phyloP scores from a whole-genome alignment of 441 rosid genomes.

The Erodium trifolium region DNA sequence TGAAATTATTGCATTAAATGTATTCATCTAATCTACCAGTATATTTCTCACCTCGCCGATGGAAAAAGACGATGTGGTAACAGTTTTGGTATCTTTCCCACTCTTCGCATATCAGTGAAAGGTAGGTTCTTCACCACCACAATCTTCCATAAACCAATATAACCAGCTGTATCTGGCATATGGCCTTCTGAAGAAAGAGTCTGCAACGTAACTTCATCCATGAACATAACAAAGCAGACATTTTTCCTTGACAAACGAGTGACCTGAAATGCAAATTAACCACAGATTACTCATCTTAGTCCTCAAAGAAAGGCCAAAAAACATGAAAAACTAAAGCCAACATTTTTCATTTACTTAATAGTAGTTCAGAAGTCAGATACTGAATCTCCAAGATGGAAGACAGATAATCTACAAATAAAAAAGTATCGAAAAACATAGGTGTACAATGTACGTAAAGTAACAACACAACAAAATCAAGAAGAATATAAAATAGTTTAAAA shows the following conservation, averaged over 20 bases:
- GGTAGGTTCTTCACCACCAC: slow-evolving; percentile 90
- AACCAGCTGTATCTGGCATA: slow-evolving; percentile 66
- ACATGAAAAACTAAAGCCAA: neutral
- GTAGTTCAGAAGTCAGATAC: neutral
- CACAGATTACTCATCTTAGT: neutral
- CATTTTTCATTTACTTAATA: neutral
- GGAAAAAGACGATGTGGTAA: slow-evolving; percentile 89
- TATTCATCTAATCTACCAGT: neutral
- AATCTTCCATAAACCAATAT: slow-evolving; percentile 89
- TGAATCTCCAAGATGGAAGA: neutral
- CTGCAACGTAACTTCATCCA: slow-evolving; percentile 71
- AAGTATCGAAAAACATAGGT: neutral
- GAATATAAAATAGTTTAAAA: neutral
- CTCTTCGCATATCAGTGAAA: slow-evolving; percentile 82
- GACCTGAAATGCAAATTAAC: slow-evolving; percentile 44
- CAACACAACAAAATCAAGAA: neutral
- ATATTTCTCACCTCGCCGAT: slow-evolving; percentile 71
- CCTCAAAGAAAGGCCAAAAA: neutral
- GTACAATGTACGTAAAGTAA: neutral
- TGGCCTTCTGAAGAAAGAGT: slow-evolving; percentile 76
- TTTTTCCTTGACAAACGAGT: slow-evolving; percentile 82
- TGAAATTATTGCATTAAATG: neutral
- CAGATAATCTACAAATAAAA: neutral
- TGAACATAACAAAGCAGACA: slow-evolving; percentile 93
- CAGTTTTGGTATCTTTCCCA: slow-evolving; percentile 91